phyloP scores from a whole-genome alignment of 1,284 basidiomycete species.

The Trichosporon coremiiforme region DNA sequence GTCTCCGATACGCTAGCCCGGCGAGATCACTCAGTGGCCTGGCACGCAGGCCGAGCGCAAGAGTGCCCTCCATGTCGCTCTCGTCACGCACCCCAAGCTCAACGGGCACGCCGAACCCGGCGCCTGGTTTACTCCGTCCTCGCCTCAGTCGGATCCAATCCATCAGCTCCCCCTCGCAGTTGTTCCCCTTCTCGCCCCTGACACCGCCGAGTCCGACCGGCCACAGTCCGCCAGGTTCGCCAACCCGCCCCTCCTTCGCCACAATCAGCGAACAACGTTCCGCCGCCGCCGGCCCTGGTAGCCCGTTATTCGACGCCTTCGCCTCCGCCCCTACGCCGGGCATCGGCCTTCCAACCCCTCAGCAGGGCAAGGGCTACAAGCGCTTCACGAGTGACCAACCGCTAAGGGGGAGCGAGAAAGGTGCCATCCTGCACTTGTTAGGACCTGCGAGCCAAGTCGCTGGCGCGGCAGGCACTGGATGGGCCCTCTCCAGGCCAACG shows the following conservation, averaged over 20 bases:
- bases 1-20: not conserved
- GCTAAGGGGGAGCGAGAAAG: slow-evolving; percentile 29
- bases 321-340: slow-evolving; percentile 1
- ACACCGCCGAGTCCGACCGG: not conserved
- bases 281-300: slow-evolving; percentile 24
- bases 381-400: slow-evolving; percentile 46
- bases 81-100: not conserved
- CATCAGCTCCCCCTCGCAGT: not conserved
- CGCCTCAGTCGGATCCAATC: not conserved
- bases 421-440: slow-evolving; percentile 47
- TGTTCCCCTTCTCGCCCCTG: not conserved
- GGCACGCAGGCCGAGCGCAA: slow-evolving; percentile 23
- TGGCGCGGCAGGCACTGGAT: slow-evolving; percentile 29
- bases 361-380: slow-evolving; percentile 27
- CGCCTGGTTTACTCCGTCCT: not conserved
- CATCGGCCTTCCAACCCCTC: slow-evolving; percentile 24
- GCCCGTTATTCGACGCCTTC: slow-evolving; percentile 38
- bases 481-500: not conserved
- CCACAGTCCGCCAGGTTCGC: not conserved
- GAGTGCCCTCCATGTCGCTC: not conserved
- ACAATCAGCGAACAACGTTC: not conserved
- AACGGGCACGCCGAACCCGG: not conserved
- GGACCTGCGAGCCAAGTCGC: slow-evolving; percentile 39
- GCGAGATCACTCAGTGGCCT: slow-evolving; percentile 18
- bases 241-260: slow-evolving; percentile 41